Evolutionary conservation across 441 rosid genomes (phyloP).

Genomic region (Pelargonium citronellum): DNA sequence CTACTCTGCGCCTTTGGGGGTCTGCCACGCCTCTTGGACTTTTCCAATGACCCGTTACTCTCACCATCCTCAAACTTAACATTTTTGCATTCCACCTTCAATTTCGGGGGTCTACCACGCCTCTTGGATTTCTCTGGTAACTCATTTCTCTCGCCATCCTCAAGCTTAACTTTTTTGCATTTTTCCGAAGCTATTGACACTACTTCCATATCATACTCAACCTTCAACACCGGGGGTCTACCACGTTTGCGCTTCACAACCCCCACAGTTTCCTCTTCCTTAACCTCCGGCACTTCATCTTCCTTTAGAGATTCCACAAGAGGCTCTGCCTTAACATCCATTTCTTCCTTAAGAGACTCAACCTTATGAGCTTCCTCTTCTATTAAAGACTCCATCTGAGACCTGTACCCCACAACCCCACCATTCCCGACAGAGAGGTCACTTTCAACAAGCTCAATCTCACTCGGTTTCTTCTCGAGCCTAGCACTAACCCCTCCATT

Average conservation of each 20-base stretch:
- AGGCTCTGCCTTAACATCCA: too few species aligned
- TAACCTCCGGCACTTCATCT: background rate
- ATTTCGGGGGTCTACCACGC: conserved; percentile 32
- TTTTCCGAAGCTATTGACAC: background rate
- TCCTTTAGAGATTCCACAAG: too few species aligned
- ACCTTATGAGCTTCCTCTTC: background rate
- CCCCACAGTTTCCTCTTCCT: conserved; percentile 1
- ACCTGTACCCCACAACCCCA: too few species aligned
- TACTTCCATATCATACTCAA: background rate
- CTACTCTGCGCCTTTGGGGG: conserved; percentile 22
- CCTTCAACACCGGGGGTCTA: background rate
- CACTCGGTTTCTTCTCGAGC: background rate
- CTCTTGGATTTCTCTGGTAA: background rate
- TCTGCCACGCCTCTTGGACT: conserved; percentile 25
- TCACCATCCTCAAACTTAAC: conserved; percentile 1
- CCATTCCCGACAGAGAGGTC: conserved; percentile 10
- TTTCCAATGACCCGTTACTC: background rate
- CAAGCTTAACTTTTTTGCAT: too few species aligned
- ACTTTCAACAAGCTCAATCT: conserved; percentile 11
- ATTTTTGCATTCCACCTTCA: background rate
- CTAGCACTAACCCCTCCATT: conserved; percentile 10
- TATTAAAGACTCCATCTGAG: too few species aligned
- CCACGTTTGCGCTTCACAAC: conserved; percentile 13
- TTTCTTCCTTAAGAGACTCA: background rate
- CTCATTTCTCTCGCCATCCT: too few species aligned